Percentiles rank a stretch among this genome's conserved stretches.
phyloP scores from a whole-genome alignment of 345 rosid genomes.

The Conringia planisiliqua region DNA sequence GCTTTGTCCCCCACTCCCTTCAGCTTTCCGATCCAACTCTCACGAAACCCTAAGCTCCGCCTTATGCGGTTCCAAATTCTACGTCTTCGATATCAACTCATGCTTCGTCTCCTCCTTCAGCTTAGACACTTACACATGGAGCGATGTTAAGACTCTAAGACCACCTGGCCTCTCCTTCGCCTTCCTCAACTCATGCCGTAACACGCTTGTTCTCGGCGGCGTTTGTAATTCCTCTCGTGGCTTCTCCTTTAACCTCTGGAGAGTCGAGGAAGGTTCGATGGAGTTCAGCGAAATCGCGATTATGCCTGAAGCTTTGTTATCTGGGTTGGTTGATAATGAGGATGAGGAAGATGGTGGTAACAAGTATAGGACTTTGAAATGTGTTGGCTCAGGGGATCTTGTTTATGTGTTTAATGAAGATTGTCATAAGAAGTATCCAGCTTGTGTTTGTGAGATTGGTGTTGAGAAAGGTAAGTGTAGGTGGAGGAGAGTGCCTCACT shows the following conservation, averaged over 20 bases:
- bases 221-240: slow-evolving; percentile 49
- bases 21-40: slow-evolving; percentile 53
- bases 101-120: slow-evolving; percentile 60
- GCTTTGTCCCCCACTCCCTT: slow-evolving; percentile 67
- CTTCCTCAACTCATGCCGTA: slow-evolving; percentile 54
- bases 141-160: slow-evolving; percentile 63
- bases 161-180: slow-evolving; percentile 71
- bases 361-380: slow-evolving; percentile 72
- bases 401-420: slow-evolving; percentile 79
- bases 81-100: slow-evolving; percentile 60
- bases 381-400: slow-evolving; percentile 73
- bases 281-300: slow-evolving; percentile 67
- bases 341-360: slow-evolving; percentile 49
- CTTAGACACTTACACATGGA: slow-evolving; percentile 55
- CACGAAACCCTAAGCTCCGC: slow-evolving; percentile 65
- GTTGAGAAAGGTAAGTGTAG: slow-evolving; percentile 38
- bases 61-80: slow-evolving; percentile 43
- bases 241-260: slow-evolving; percentile 69
- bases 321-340: slow-evolving; percentile 58
- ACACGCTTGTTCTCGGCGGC: slow-evolving; percentile 68
- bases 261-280: slow-evolving; percentile 48
- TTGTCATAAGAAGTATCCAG: slow-evolving; percentile 76
- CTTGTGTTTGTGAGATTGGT: slow-evolving; percentile 70
- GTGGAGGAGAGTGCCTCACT: slow-evolving; percentile 73
- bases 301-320: slow-evolving; percentile 64